These are phyloP conservation scores for Puccinia hordei DNA, from an alignment of 1,284 basidiomycete species.

Conservation along the genomic window DNA sequence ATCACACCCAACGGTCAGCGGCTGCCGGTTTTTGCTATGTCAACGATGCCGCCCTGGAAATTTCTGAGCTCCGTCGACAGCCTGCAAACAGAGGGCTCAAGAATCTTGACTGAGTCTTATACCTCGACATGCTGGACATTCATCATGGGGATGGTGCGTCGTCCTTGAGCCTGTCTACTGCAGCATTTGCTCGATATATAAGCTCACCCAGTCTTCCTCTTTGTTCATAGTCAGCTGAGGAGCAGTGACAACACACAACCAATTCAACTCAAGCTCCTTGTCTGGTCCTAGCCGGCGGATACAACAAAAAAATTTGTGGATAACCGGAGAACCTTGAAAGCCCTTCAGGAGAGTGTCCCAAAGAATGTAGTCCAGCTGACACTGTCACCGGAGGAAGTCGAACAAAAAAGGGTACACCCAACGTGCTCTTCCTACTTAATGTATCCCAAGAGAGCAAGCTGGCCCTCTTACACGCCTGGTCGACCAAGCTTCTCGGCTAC, in stretches of 20 bases:
- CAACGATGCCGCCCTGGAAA: conserved; percentile 80
- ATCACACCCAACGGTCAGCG: conserved; percentile 72
- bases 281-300: conserved; percentile 52
- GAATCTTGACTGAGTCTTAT: conserved; percentile 72
- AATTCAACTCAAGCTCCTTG: conserved; percentile 51
- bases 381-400: conserved; percentile 61
- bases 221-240: conserved; percentile 64
- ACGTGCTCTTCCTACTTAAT: conserved; percentile 81
- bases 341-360: too few species aligned
- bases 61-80: conserved; percentile 60
- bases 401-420: conserved; percentile 60
- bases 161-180: conserved; percentile 60
- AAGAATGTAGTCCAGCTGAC: conserved; percentile 59
- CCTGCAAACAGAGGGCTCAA: conserved; percentile 20
- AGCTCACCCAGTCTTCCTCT: too few species aligned
- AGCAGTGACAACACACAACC: not conserved
- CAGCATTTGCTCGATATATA: too few species aligned
- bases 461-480: conserved; percentile 66
- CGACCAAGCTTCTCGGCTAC: conserved; percentile 77
- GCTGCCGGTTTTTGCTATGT: conserved; percentile 93
- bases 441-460: conserved; percentile 78
- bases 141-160: conserved; percentile 89
- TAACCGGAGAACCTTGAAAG: too few species aligned
- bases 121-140: conserved; percentile 80
- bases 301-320: too few species aligned